phyloP scores from a whole-genome alignment of 352 stramenopile species.

The Pythium biforme region DNA sequence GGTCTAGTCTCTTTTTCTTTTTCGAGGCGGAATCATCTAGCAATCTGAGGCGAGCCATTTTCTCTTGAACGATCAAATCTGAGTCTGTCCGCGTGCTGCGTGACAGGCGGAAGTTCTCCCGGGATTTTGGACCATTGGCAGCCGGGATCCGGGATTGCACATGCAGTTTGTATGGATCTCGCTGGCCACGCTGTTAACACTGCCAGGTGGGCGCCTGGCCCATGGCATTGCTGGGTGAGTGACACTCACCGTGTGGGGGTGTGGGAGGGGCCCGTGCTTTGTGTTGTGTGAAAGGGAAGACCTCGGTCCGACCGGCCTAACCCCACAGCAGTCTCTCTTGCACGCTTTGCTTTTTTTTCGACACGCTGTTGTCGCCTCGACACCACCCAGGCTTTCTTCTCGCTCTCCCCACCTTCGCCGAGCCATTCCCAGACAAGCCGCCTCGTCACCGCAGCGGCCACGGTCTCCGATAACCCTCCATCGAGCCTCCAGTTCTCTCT shows the following conservation, averaged over 20 bases:
- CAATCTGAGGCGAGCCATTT: neutral
- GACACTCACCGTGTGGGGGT: neutral
- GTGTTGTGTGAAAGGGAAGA: no score
- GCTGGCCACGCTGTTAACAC: neutral
- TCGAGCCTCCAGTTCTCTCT: neutral
- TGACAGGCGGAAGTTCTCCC: neutral
- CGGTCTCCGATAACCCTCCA: neutral
- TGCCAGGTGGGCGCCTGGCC: neutral
- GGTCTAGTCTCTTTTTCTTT: conserved; percentile 2
- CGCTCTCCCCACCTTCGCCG: neutral
- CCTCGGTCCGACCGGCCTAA: no score
- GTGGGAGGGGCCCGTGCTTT: neutral
- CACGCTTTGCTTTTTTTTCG: no score
- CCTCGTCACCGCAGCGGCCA: neutral
- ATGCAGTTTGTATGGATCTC: neutral
- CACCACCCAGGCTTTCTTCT: no score
- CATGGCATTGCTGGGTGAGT: no score
- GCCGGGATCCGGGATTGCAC: neutral
- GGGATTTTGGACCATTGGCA: neutral
- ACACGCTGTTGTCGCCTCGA: neutral
- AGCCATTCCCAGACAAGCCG: conserved; percentile 11
- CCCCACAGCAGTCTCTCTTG: no score
- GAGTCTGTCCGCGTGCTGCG: neutral
- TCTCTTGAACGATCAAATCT: neutral
- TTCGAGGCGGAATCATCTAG: neutral